Percentiles rank a stretch among this genome's conserved stretches.
Evolutionary conservation across 2,329 filamentous ascomycete genomes (phyloP).

Genomic region (Fusarium keratoplasticum): DNA sequence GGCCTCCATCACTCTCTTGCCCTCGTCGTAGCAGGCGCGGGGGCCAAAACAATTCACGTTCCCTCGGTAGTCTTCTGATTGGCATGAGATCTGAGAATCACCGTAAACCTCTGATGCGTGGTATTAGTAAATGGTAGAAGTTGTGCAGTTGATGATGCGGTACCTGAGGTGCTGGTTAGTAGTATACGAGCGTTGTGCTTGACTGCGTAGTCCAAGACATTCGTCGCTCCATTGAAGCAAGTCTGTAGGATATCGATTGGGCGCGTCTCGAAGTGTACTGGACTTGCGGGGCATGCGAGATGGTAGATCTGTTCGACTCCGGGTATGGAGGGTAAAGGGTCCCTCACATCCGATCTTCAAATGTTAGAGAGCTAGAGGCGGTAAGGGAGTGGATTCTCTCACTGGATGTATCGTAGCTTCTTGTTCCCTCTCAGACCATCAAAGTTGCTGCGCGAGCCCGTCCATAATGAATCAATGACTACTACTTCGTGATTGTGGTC

Average conservation of each 20-base stretch:
- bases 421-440: slow-evolving; percentile 5
- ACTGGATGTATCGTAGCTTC: slow-evolving; percentile 28
- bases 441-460: slow-evolving; percentile 25
- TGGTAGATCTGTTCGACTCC: slow-evolving; percentile 36
- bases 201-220: slow-evolving; percentile 30
- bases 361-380: not conserved
- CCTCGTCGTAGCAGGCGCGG: slow-evolving; percentile 56
- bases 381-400: fast-evolving
- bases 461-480: slow-evolving; percentile 35
- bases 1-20: slow-evolving; percentile 53
- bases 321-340: slow-evolving; percentile 25
- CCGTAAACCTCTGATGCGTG: slow-evolving; percentile 26
- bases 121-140: not conserved
- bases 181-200: slow-evolving; percentile 32
- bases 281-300: slow-evolving; percentile 34
- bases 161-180: slow-evolving; percentile 34
- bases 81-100: slow-evolving; percentile 12
- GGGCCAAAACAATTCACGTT: slow-evolving; percentile 56
- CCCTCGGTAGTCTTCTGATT: slow-evolving; percentile 50
- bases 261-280: slow-evolving; percentile 26
- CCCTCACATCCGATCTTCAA: slow-evolving; percentile 25
- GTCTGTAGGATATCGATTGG: slow-evolving; percentile 38
- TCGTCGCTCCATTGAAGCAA: slow-evolving; percentile 30
- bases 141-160: not conserved
- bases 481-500: slow-evolving; percentile 27